A percentile compares a stretch with the other conserved stretches of the same genome.
Evolutionary conservation across 2,329 filamentous ascomycete species (phyloP).

Genomic region (Cylindrodendrum hubeiense): DNA sequence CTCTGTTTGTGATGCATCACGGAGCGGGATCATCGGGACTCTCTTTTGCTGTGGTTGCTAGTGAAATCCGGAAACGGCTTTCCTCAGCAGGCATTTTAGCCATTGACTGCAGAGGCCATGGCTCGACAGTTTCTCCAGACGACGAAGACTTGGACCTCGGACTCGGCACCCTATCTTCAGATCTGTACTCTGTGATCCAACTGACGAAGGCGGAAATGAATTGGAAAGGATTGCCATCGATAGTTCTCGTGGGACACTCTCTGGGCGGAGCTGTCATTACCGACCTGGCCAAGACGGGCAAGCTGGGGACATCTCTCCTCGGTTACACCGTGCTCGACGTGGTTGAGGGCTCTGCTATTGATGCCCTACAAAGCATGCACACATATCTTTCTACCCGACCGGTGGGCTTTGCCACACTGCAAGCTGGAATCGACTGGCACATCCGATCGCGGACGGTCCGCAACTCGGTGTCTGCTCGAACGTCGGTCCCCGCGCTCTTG

Average conservation of each 20-base stretch:
- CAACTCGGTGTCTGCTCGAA: constrained; percentile 84
- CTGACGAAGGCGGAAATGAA: constrained; percentile 76
- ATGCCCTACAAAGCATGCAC: constrained; percentile 94
- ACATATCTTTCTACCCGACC: constrained; percentile 89
- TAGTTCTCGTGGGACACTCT: constrained; percentile 91
- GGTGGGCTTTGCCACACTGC: constrained; percentile 79
- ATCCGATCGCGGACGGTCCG: constrained; percentile 88
- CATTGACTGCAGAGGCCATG: constrained; percentile 88
- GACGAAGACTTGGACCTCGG: constrained; percentile 70
- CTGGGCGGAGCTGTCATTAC: constrained; percentile 93
- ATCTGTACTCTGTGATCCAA: constrained; percentile 78
- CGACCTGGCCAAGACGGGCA: constrained; percentile 77
- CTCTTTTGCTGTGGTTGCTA: constrained; percentile 86
- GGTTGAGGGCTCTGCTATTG: constrained; percentile 95
- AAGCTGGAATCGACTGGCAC: constrained; percentile 93
- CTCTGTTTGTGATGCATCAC: constrained; percentile 94
- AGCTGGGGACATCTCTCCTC: constrained; percentile 76
- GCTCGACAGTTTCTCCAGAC: constrained; percentile 70
- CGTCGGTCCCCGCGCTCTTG: constrained; percentile 87
- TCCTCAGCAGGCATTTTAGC: constrained; percentile 87
- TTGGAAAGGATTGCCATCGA: constrained; percentile 80
- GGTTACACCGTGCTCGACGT: constrained; percentile 95
- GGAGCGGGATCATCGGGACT: constrained; percentile 94
- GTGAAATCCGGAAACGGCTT: constrained; percentile 81
- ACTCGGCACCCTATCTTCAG: constrained; percentile 77